phyloP scores from a whole-genome alignment of 1,139 yeast genomes.

The Sugiyamaella paludigena region DNA sequence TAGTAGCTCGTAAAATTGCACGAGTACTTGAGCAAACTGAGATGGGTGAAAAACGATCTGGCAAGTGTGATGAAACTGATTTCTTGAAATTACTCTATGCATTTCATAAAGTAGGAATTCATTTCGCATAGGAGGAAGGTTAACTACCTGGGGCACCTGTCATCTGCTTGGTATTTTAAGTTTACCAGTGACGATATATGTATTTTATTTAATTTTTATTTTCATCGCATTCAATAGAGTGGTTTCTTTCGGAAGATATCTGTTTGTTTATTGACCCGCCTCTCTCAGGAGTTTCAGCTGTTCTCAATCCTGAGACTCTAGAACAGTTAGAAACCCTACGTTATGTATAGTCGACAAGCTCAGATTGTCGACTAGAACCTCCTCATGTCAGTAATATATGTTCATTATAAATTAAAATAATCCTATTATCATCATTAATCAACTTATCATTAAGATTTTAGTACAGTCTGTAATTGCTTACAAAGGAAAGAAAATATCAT shows the following conservation, averaged over 20 bases:
- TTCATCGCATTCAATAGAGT: neutral
- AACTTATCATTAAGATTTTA: too few relatives aligned
- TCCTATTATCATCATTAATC: neutral
- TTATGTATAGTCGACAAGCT: too few relatives aligned
- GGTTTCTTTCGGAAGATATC: too few relatives aligned
- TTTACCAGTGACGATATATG: too few relatives aligned
- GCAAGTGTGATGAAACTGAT: slow-evolving; percentile 93
- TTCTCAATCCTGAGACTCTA: too few relatives aligned
- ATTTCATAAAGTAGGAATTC: slow-evolving; percentile 95
- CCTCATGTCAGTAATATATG: neutral
- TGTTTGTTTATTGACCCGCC: too few relatives aligned
- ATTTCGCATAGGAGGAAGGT: slow-evolving; percentile 80
- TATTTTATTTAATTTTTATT: slow-evolving; percentile 3
- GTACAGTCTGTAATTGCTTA: too few relatives aligned
- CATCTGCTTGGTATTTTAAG: too few relatives aligned
- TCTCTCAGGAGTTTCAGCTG: too few relatives aligned
- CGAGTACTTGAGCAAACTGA: slow-evolving; percentile 70
- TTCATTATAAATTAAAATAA: slow-evolving; percentile 1
- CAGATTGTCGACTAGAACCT: too few relatives aligned
- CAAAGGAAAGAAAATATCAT: slow-evolving; percentile 1
- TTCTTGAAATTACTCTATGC: slow-evolving; percentile 84
- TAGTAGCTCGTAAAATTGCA: slow-evolving; percentile 58
- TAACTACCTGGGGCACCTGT: too few relatives aligned
- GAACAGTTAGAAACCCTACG: too few relatives aligned
- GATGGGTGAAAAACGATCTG: slow-evolving; percentile 81